These are phyloP conservation scores for Ophiostoma sp. DNA, from an alignment of 2,329 filamentous ascomycete species.

Conservation along the genomic window DNA sequence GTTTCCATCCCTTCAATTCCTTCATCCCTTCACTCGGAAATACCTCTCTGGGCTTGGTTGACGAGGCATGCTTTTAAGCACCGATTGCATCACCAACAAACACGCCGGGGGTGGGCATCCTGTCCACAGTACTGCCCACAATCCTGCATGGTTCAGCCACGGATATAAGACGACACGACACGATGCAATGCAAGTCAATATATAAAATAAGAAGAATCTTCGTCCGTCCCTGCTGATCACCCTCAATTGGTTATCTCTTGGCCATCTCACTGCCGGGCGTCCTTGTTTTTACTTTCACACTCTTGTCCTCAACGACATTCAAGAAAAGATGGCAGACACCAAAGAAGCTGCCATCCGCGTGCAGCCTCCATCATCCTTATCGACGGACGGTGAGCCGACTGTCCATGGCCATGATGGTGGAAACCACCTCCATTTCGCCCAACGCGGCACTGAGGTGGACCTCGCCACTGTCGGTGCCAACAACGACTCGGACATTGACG, in stretches of 20 bases:
- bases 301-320: neutral
- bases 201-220: neutral
- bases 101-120: neutral
- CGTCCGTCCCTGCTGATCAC: neutral
- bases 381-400: neutral
- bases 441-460: slow-evolving; percentile 33
- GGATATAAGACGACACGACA: neutral
- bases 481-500: slow-evolving; percentile 25
- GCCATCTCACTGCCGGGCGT: neutral
- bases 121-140: neutral
- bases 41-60: slow-evolving; percentile 13
- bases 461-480: neutral
- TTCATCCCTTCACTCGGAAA: neutral
- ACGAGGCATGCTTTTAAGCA: slow-evolving; percentile 28
- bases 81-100: slow-evolving; percentile 19
- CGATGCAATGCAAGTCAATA: neutral
- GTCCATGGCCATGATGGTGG: slow-evolving; percentile 8
- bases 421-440: slow-evolving; percentile 30
- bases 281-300: neutral
- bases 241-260: neutral
- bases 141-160: neutral
- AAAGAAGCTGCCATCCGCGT: slow-evolving; percentile 10
- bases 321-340: slow-evolving; percentile 11
- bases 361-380: neutral
- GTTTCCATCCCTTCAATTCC: neutral